phyloP scores from a whole-genome alignment of 305 asterid genomes.

The Ilex paraguariensis region DNA sequence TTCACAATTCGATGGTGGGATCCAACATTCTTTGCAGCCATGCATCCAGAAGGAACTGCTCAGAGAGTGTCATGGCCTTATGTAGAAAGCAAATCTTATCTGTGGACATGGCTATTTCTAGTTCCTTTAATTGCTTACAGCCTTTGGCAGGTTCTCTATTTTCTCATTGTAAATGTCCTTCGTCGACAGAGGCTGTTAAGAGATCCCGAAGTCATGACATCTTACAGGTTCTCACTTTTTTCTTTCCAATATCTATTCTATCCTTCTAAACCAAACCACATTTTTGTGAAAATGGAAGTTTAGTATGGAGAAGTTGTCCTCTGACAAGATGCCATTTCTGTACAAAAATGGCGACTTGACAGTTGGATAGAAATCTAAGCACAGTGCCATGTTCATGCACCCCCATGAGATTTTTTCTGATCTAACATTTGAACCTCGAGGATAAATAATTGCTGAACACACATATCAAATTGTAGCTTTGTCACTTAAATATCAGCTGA shows the following conservation, averaged over 20 bases:
- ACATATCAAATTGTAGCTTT: too few relatives aligned
- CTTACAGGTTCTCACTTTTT: constrained; percentile 66
- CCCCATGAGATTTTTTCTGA: too few relatives aligned
- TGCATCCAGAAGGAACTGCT: constrained; percentile 84
- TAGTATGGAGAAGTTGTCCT: too few relatives aligned
- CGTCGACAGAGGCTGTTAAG: constrained; percentile 80
- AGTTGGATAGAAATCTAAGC: too few relatives aligned
- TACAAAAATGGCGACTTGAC: too few relatives aligned
- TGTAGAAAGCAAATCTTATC: constrained; percentile 59
- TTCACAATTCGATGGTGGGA: constrained; percentile 99
- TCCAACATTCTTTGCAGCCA: constrained; percentile 70
- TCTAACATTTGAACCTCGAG: too few relatives aligned
- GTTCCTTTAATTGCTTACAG: constrained; percentile 80
- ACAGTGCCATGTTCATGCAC: too few relatives aligned
- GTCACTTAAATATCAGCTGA: too few relatives aligned
- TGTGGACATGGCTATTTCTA: constrained; percentile 93
- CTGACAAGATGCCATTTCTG: too few relatives aligned
- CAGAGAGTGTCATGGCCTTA: constrained; percentile 84
- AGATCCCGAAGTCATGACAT: constrained; percentile 98
- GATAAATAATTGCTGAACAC: too few relatives aligned
- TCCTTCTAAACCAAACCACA: too few relatives aligned
- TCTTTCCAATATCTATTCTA: background rate
- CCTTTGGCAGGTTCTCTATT: constrained; percentile 87
- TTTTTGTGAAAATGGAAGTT: too few relatives aligned
- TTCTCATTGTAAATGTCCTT: constrained; percentile 80